phyloP scores from a whole-genome alignment of 31 red algal species.

The Odonthalia washingtoniensis region DNA sequence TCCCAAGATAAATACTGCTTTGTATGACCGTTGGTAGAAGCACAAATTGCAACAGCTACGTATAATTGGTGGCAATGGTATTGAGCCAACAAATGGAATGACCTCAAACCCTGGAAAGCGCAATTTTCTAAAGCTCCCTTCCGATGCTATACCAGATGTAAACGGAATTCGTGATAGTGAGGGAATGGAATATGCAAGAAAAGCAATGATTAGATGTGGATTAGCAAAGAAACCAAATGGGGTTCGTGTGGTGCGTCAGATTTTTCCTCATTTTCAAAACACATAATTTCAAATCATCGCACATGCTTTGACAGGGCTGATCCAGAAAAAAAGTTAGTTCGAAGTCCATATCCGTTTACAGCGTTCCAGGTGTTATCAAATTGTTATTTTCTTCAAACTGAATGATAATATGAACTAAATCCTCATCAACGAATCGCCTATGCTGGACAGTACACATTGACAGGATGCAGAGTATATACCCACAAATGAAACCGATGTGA shows the following conservation, averaged over 20 bases:
- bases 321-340: no score
- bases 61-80: no score
- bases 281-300: no score
- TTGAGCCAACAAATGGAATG: slow-evolving; percentile 8
- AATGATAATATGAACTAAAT: no score
- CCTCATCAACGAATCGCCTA: no score
- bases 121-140: not conserved
- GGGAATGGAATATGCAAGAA: not conserved
- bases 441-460: no score
- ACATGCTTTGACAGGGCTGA: no score
- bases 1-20: slow-evolving; percentile 35
- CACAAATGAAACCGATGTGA: no score
- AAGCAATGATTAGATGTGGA: not conserved
- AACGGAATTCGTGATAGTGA: not conserved
- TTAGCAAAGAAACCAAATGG: not conserved
- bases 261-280: slow-evolving; percentile 1
- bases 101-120: not conserved
- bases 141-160: not conserved
- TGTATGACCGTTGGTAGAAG: slow-evolving; percentile 15
- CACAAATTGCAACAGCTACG: slow-evolving; percentile 9
- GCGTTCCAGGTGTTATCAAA: no score
- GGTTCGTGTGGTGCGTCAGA: not conserved
- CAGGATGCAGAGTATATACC: no score
- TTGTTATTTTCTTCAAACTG: no score
- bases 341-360: no score